Base-by-base conservation (phyloP, 169 alveolate genomes). In the Plasmodium blacklocki region DNA sequence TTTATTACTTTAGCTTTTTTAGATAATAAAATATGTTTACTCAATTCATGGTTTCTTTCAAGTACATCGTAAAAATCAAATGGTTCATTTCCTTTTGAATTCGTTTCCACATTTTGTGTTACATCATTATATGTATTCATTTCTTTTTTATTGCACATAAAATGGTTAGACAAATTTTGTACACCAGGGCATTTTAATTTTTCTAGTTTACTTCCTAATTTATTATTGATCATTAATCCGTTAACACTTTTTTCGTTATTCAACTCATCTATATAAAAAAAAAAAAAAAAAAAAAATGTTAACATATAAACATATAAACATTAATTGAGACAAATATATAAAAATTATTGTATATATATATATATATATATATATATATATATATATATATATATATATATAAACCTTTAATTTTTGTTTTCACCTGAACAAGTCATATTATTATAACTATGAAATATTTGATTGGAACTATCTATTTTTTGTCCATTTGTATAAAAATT, bases 1-100 rank as follows among this genome's bases (percentile, higher is more conserved):
- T 80, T 80, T 23, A 80, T 80, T 32, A 80, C 83, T 50, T 80
- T 80, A 5, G 90, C 83, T 60, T 80, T 80, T 68, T 80, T 80
- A 18, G 90, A 67, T 8, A 80, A 56, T 58, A 80, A 68, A 19
- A 80, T 80, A 68, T 80, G 68, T 68, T 80, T 80, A 56, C 59
- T 66, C 54, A 80, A 58, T 29, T 68, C 83, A 19, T 80, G 73
- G 45, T 62, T 68, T 68, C 59, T 66, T 68, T 68, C 70, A 43
- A 80, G 23, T 64, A 80, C 68, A n/a, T 67, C 73, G 39, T 60
- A 54, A 58, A 80, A 67, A 45, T 80, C 85, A 49, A 54, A 68
- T 56, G 56, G 56, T 14, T 67, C 72, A 68, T 56, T 67, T 18
- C 29, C 73, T 39, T 58, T 66, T 14, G 85, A 66, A 50, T 80